Base-by-base conservation (phyloP, 179 eudicot genomes). In the Nepenthes alata region DNA sequence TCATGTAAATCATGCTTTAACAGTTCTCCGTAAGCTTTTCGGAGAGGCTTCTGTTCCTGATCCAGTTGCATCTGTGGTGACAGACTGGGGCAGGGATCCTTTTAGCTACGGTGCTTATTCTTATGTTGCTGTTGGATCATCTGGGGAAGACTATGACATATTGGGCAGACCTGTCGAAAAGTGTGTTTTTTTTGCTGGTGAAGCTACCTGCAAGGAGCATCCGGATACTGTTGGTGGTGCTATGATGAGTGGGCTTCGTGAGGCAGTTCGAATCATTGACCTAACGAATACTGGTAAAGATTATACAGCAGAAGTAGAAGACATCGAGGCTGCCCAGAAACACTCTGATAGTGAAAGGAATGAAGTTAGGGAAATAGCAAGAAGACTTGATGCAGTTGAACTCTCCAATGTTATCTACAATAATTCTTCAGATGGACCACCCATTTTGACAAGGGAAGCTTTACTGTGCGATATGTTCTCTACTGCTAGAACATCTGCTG, bases 151-250 rank as follows among this genome's bases (percentile, higher is more conserved):
- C 72, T 90, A 94, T 70, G 99, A 94, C 75, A 82, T 86, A 62
- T 65, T 94, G 63, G 99, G 96, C 37, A 78, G 79, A 67, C 99
- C 99, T 55, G 95, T 94, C 48, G 97, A 84, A 35, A 84, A 84
- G 63, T 87, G 96, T 76, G 70, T 94, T 59, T 90, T 94, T 80
- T 94, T 94, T 77, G 91, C 99, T 41, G 99, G 99, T 67, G 99
- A 94, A 81, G 99, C 99, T 56, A 94, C 99, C 35, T 94, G 99
- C 78, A 94, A 94, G 77, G 99, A 94, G 79, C 94, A 94, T 76
- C 99, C 99, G n/a, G 99, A 94, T 66, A 94, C 99, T 3, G 99
- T 94, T 52, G 99, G 99, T 61, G 99, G 99, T 75, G 99, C 99
- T 64, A 94, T 94, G 95, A 78, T 94, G 96, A 94, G 97, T 74